Evolutionary conservation across 306 rosid genomes (phyloP).

Genomic region (Phaseolus lunatus): DNA sequence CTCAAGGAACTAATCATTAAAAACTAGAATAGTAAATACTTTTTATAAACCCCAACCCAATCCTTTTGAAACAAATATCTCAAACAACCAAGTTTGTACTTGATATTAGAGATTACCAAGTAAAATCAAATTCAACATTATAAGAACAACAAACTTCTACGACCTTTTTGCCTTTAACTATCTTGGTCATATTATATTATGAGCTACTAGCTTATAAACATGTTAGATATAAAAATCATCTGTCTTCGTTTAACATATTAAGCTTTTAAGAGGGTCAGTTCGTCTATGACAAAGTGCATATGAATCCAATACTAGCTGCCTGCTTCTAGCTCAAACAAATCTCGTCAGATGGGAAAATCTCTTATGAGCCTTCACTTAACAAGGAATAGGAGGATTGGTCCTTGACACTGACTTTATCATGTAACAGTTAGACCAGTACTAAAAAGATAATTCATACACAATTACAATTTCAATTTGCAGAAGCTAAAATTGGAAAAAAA

Average conservation of each 20-base stretch:
- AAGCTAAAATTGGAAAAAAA: conserved; percentile 39
- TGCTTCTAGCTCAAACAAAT: background rate
- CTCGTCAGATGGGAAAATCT: background rate
- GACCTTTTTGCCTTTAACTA: background rate
- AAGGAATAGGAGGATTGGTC: conserved; percentile 7
- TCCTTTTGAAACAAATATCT: background rate
- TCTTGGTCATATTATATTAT: background rate
- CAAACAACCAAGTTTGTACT: conserved; percentile 8
- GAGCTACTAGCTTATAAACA: conserved; percentile 23
- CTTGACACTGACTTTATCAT: background rate
- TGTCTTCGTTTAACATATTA: background rate
- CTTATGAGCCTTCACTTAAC: background rate
- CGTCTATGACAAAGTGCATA: background rate
- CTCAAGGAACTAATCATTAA: background rate
- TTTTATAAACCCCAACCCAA: background rate
- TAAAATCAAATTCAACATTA: conserved; percentile 20
- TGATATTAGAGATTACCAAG: conserved; percentile 11
- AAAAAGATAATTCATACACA: background rate
- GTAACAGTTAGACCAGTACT: conserved; percentile 8
- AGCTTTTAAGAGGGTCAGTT: background rate
- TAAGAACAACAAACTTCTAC: background rate
- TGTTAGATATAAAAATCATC: background rate
- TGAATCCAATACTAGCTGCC: background rate
- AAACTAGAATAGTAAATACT: background rate
- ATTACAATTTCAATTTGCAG: conserved; percentile 1